A percentile compares a stretch with the other conserved stretches of the same genome.
These are phyloP conservation scores for Colletotrichum viniferum DNA, from an alignment of 2,329 filamentous ascomycete genomes.

Conservation along the genomic window DNA sequence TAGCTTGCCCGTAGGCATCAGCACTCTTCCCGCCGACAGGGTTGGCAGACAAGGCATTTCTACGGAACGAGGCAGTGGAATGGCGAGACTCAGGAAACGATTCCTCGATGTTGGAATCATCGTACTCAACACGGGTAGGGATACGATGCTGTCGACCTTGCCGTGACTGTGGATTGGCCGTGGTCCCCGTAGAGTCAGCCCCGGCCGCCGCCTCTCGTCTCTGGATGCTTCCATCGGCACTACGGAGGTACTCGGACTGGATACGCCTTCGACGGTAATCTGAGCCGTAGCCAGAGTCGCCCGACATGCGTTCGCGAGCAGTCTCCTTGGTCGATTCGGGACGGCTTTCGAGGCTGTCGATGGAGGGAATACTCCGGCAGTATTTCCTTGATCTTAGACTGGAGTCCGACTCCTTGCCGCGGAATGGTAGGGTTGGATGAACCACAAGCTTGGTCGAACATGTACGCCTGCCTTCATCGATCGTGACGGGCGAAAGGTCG, in stretches of 20 bases:
- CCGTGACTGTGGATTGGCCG: neutral
- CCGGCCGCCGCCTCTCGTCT: neutral
- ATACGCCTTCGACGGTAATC: neutral
- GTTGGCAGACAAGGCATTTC: neutral
- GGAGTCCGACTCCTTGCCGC: neutral
- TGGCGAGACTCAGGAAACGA: neutral
- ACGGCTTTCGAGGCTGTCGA: neutral
- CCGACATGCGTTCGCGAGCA: neutral
- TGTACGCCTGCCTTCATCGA: neutral
- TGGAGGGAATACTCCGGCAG: neutral
- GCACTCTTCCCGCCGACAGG: neutral
- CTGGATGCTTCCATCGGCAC: neutral
- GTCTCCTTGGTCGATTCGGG: neutral
- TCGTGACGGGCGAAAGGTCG: neutral
- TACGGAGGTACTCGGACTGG: neutral
- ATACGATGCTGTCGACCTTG: no score
- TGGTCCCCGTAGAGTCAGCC: neutral
- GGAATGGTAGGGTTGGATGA: neutral
- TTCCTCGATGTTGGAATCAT: neutral
- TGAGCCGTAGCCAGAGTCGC: constrained; percentile 7
- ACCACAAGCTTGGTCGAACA: neutral
- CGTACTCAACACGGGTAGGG: neutral
- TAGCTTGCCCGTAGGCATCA: no score
- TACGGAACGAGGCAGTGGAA: neutral
- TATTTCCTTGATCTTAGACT: neutral